Conservation (phyloP, 2,329 filamentous ascomycete genomes). For the Penicillium sp. region DNA sequence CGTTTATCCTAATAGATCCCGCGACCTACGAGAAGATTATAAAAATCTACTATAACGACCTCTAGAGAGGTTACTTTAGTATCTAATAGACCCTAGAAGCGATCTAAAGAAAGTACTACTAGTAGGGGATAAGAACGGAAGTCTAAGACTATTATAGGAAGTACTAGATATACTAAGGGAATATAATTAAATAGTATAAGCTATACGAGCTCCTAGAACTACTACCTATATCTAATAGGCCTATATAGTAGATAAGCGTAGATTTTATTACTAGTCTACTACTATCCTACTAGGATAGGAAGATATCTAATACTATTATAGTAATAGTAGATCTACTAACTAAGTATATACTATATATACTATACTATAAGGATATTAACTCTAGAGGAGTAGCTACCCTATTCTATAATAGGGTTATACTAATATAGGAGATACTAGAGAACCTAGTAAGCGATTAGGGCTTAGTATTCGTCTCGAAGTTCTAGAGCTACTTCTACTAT, state of each 20-base stretch:
- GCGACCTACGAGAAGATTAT: background rate
- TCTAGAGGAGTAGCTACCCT: too few species aligned
- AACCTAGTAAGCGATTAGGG: background rate
- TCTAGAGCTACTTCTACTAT: background rate
- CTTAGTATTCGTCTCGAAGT: background rate
- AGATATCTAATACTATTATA: background rate
- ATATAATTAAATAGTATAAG: too few species aligned
- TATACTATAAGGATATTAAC: background rate
- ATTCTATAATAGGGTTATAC: background rate
- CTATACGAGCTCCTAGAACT: background rate
- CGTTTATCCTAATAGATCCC: too few species aligned
- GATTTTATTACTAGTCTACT: background rate
- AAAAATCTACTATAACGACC: background rate
- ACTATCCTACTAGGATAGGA: background rate
- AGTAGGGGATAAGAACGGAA: background rate
- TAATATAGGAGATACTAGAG: background rate
- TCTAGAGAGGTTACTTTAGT: background rate
- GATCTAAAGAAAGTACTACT: too few species aligned
- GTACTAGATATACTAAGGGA: background rate
- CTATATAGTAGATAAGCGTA: background rate
- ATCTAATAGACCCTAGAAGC: too few species aligned
- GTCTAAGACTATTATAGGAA: background rate
- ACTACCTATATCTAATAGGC: background rate
- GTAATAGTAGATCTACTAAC: background rate
- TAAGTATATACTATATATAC: background rate